These are phyloP conservation scores for Melampsora larici-populina DNA, from an alignment of 1,284 basidiomycete genomes.

Conservation along the genomic window DNA sequence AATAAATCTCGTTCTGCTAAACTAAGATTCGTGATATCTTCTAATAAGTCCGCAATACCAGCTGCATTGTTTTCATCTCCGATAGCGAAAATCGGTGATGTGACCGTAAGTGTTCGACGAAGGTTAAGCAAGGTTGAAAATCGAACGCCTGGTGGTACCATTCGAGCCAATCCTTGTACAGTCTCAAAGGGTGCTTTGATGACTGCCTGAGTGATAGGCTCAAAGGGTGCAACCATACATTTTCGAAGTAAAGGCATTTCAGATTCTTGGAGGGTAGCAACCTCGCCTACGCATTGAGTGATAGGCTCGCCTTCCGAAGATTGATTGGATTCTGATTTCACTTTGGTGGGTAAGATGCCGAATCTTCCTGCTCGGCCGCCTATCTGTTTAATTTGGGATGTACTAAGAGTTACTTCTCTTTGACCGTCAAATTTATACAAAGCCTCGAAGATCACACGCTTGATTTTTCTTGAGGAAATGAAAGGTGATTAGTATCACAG, in stretches of 20 bases:
- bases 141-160: conserved; percentile 56
- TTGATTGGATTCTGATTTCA: conserved; percentile 27
- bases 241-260: conserved; percentile 66
- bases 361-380: conserved; percentile 92
- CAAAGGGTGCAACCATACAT: conserved; percentile 57
- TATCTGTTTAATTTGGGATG: conserved; percentile 90
- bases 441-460: conserved; percentile 77
- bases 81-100: conserved; percentile 56
- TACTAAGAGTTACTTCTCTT: conserved; percentile 61
- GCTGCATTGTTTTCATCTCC: conserved; percentile 53
- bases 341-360: conserved; percentile 59
- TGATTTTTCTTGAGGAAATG: conserved; percentile 69
- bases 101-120: conserved; percentile 51
- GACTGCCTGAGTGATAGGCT: conserved; percentile 57
- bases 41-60: conserved; percentile 53
- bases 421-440: conserved; percentile 72
- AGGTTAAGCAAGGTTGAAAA: conserved; percentile 49
- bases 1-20: conserved; percentile 55
- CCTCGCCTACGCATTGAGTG: conserved; percentile 48
- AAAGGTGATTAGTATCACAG: background rate
- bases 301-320: conserved; percentile 63
- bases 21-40: conserved; percentile 53
- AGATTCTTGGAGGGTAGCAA: conserved; percentile 65
- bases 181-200: conserved; percentile 54
- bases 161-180: conserved; percentile 53